phyloP scores from a whole-genome alignment of 768 basidiomycete species.

The Boletus patriciae region DNA sequence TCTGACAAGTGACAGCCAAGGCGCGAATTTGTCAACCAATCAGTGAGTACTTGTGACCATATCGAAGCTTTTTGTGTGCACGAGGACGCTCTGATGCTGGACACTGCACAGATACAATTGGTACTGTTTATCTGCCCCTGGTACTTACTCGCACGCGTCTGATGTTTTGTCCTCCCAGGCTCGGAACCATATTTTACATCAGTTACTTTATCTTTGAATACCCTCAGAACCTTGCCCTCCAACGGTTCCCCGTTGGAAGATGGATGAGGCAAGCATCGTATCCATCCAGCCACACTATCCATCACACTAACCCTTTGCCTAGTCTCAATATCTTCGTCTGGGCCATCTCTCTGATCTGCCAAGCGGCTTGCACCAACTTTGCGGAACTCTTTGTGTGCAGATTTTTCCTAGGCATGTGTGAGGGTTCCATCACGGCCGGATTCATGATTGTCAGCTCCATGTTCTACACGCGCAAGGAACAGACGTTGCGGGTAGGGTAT shows the following conservation, averaged over 20 bases:
- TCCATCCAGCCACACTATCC: background rate
- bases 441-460: conserved; percentile 76
- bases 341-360: conserved; percentile 57
- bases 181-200: conserved; percentile 74
- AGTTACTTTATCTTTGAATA: conserved; percentile 72
- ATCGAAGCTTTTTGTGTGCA: background rate
- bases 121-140: conserved; percentile 30
- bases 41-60: conserved; percentile 44
- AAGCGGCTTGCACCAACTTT: conserved; percentile 74
- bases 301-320: background rate
- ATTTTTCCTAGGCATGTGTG: conserved; percentile 69
- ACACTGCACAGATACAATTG: conserved; percentile 57
- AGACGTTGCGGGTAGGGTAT: conserved; percentile 68
- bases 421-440: conserved; percentile 70
- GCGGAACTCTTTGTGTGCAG: conserved; percentile 62
- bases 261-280: conserved; percentile 64
- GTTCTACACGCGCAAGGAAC: conserved; percentile 75
- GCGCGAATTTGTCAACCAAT: conserved; percentile 61
- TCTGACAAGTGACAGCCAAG: conserved; percentile 40
- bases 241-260: conserved; percentile 72
- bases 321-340: conserved; percentile 69
- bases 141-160: background rate
- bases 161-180: conserved; percentile 41
- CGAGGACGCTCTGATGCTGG: background rate
- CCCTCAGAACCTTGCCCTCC: conserved; percentile 70